phyloP scores from a whole-genome alignment of 1,139 yeast species.

The Scheffersomyces cryptocercus region DNA sequence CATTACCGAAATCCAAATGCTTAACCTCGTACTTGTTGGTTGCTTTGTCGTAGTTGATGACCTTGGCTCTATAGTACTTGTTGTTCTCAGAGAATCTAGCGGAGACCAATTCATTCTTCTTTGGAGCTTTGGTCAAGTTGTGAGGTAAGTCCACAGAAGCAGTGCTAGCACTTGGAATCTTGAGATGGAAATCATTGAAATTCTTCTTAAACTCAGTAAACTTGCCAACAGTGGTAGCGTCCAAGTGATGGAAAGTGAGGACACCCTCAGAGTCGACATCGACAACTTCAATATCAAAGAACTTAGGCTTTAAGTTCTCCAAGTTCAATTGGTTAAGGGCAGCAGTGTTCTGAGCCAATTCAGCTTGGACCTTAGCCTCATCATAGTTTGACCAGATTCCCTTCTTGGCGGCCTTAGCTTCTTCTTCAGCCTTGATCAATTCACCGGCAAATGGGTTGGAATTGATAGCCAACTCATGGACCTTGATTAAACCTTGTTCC shows the following conservation, averaged over 20 bases:
- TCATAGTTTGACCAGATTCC: constrained; percentile 72
- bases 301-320: constrained; percentile 44
- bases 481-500: constrained; percentile 62
- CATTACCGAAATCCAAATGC: constrained; percentile 67
- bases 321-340: constrained; percentile 22
- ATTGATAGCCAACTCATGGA: constrained; percentile 66
- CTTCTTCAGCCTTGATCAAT: constrained; percentile 61
- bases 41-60: constrained; percentile 51
- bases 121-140: constrained; percentile 47
- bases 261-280: constrained; percentile 52
- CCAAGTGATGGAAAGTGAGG: constrained; percentile 53
- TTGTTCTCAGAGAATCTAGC: constrained; percentile 57
- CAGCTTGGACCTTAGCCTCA: constrained; percentile 28
- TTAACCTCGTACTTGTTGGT: constrained; percentile 51
- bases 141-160: constrained; percentile 48
- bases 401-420: constrained; percentile 53
- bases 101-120: constrained; percentile 60
- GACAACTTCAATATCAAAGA: constrained; percentile 64
- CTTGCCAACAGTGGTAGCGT: constrained; percentile 32
- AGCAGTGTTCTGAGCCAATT: constrained; percentile 22
- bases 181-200: constrained; percentile 47
- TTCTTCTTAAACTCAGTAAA: constrained; percentile 47
- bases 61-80: constrained; percentile 62
- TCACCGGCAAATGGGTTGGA: constrained; percentile 56
- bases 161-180: constrained; percentile 39